These are phyloP conservation scores for Trichoderma aggressivum DNA, from an alignment of 2,329 filamentous ascomycete species.

Conservation along the genomic window DNA sequence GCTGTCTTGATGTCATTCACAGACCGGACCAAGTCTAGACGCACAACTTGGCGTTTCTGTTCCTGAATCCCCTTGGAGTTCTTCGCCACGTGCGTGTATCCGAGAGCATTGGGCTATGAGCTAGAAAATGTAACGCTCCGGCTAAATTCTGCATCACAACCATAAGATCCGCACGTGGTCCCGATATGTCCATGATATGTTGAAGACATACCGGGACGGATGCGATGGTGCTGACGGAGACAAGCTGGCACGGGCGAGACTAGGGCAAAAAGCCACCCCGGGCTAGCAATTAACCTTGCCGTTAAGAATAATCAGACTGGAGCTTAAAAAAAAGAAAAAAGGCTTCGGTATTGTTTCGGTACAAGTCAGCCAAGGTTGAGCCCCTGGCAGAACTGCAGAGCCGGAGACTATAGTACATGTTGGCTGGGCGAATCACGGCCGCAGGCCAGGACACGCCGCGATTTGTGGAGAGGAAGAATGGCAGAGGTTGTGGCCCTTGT, in stretches of 20 bases:
- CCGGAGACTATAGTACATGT: no score
- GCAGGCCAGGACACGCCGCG: conserved; percentile 7
- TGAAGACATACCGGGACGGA: not conserved
- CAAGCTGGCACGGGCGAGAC: not conserved
- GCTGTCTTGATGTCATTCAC: not conserved
- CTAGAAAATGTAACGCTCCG: not conserved
- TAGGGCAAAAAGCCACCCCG: not conserved
- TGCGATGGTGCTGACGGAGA: not conserved
- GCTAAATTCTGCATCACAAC: not conserved
- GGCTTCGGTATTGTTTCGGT: not conserved
- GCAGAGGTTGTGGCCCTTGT: not conserved
- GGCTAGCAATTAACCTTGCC: conserved; percentile 10
- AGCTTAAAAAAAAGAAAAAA: not conserved
- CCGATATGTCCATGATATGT: not conserved
- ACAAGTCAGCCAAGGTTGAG: not conserved
- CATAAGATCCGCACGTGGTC: not conserved
- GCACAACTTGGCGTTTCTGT: not conserved
- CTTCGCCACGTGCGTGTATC: not conserved
- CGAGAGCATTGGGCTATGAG: not conserved
- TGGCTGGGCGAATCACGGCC: conserved; percentile 13
- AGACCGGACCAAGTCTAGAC: not conserved
- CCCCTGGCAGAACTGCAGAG: not conserved
- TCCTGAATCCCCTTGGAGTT: not conserved
- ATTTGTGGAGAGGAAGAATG: not conserved
- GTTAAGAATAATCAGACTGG: not conserved